Percentiles rank a stretch among this genome's conserved stretches.
These are phyloP conservation scores for Penicillium nucicola DNA, from an alignment of 495 filamentous ascomycete species.

Conservation along the genomic window DNA sequence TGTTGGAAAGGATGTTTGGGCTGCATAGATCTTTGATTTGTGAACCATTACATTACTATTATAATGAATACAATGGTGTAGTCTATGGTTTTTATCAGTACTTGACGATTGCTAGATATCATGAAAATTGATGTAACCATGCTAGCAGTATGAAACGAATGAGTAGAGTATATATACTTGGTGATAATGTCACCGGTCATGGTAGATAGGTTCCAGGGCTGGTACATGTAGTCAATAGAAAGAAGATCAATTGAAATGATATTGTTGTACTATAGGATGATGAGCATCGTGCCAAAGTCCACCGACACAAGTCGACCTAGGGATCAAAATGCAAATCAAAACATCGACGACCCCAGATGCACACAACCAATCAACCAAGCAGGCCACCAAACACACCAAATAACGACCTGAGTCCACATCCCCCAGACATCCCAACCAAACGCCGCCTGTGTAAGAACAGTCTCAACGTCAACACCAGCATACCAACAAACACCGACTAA, in stretches of 20 bases:
- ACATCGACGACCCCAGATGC: slow-evolving; percentile 42
- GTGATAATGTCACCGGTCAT: too few relatives aligned
- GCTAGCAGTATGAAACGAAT: too few relatives aligned
- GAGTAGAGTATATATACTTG: too few relatives aligned
- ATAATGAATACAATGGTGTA: slow-evolving; percentile 27
- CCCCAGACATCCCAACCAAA: slow-evolving; percentile 92
- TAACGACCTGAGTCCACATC: slow-evolving; percentile 82
- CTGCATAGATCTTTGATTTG: slow-evolving; percentile 52
- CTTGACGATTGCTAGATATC: neutral
- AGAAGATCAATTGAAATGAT: too few relatives aligned
- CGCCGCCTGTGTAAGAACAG: slow-evolving; percentile 69
- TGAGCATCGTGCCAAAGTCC: too few relatives aligned
- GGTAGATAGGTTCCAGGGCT: too few relatives aligned
- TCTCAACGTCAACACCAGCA: slow-evolving; percentile 47
- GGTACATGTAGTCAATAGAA: too few relatives aligned
- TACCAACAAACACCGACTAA: slow-evolving; percentile 51
- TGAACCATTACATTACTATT: slow-evolving; percentile 17
- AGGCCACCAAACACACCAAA: slow-evolving; percentile 99
- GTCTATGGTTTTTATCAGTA: slow-evolving; percentile 8
- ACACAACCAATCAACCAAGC: slow-evolving; percentile 75
- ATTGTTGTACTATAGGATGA: too few relatives aligned
- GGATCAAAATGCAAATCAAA: slow-evolving; percentile 16
- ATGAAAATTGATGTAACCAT: neutral
- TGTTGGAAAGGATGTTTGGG: slow-evolving; percentile 87
- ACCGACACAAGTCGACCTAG: too few relatives aligned